Base-by-base conservation (phyloP, 495 filamentous ascomycete genomes). In the Aspergillus baeticus region DNA sequence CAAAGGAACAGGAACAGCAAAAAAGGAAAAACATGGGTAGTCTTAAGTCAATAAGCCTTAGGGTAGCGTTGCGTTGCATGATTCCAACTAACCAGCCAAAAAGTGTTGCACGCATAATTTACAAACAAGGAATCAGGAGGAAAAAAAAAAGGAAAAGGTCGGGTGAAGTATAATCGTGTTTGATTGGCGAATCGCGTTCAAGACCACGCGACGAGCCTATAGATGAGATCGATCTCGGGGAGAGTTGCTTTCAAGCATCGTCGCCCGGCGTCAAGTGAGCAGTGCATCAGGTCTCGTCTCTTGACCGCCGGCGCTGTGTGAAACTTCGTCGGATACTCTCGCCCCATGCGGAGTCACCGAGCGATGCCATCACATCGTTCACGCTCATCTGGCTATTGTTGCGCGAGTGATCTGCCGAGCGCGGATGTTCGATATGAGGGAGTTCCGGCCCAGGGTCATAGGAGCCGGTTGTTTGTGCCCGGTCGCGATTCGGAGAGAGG, bases 301-400 rank as follows among this genome's bases (percentile, higher is more conserved):
- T 61, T 10, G 50, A 53, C 65, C 63, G 51, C 69, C 77, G 82
- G 60, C 86, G 84, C 73, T 85, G 81, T 45, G 90, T 96, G 58
- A 94, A 90, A 71, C 91, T 96, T 52, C 91, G 82, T 56, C 91
- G 80, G 46, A 97, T 90, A 77, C 91, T 96, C 72, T 92, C 87
- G 48, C 92, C 89, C 92, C 92, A 97, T 17, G 87, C 89, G 36
- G 91, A 94, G 59, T 90, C 86, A 60, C 90, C 88, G 23, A 97
- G 77, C 63, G 91, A 85, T 51, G 89, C 81, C 72, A 92, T 83
- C 56, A 94, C 87, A 65, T 92, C 87, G 43, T 86, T 81, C 45
- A 87, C 85, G 57, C 85, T 90, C 54, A 93, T 88, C 23, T 81
- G 75, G 65, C 88, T 93, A 57, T 84, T 71, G 44, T 74, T 64